These are phyloP conservation scores for Phytophthora lateralis DNA, from an alignment of 352 stramenopile genomes.

Conservation along the genomic window DNA sequence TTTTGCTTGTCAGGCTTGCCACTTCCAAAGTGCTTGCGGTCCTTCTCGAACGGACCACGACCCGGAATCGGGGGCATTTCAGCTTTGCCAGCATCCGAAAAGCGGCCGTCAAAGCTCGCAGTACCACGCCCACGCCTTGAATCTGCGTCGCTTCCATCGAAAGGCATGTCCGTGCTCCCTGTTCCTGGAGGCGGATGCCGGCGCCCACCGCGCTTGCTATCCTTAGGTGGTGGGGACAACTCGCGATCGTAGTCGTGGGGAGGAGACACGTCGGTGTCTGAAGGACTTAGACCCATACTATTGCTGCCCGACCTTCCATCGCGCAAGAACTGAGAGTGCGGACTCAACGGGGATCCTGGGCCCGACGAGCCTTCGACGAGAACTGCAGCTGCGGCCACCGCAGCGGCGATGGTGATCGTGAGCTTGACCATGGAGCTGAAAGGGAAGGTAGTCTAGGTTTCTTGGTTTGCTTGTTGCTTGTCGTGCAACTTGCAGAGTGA, in stretches of 20 bases:
- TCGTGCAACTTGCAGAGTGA: conserved; percentile 15
- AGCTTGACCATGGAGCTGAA: conserved; percentile 11
- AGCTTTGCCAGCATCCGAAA: background rate
- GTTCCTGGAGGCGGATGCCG: conserved; percentile 3
- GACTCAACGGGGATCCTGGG: conserved; percentile 1
- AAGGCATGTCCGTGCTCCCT: background rate
- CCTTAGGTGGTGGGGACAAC: background rate
- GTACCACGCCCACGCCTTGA: background rate
- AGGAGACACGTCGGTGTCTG: background rate
- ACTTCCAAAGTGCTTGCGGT: background rate
- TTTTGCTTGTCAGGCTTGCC: background rate
- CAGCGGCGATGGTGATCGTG: conserved; percentile 4
- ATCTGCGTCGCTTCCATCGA: conserved; percentile 2
- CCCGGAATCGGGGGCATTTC: background rate
- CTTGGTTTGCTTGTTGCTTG: background rate
- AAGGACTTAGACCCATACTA: background rate
- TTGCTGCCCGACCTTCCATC: conserved; percentile 5
- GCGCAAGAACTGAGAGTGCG: conserved; percentile 4
- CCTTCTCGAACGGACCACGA: background rate
- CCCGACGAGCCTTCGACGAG: conserved; percentile 1
- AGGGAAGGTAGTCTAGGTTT: no score
- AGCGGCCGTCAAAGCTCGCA: conserved; percentile 10
- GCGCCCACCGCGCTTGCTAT: background rate
- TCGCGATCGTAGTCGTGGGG: conserved; percentile 1
- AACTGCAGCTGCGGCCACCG: conserved; percentile 11